Evolutionary conservation across 305 asterid genomes (phyloP).

Genomic region (Fraxinus velutina): DNA sequence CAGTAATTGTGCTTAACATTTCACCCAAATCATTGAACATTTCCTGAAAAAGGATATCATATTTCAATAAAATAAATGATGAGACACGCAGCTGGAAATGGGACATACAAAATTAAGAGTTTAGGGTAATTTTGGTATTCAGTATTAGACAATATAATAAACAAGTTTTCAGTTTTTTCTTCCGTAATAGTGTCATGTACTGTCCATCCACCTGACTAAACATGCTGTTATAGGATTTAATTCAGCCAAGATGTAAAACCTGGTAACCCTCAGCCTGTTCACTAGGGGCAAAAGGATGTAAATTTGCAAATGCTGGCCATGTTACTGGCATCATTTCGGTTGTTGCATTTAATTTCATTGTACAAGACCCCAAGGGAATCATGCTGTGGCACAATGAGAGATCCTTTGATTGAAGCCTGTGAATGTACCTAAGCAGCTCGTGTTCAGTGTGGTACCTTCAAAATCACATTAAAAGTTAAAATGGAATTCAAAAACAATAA

Average conservation of each 20-base stretch:
- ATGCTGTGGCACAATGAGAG: slow-evolving; percentile 90
- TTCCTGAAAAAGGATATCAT: slow-evolving; percentile 49
- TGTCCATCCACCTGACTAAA: background rate
- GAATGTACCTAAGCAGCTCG: slow-evolving; percentile 71
- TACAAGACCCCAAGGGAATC: slow-evolving; percentile 98
- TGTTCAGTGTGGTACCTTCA: slow-evolving; percentile 91
- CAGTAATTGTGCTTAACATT: slow-evolving; percentile 77
- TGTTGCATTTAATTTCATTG: slow-evolving; percentile 92
- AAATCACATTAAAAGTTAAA: slow-evolving; percentile 15
- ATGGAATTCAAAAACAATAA: background rate
- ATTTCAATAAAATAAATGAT: slow-evolving; percentile 9
- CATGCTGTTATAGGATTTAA: background rate
- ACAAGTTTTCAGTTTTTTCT: background rate
- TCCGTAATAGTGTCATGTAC: background rate
- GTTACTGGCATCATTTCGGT: slow-evolving; percentile 98
- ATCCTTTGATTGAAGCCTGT: slow-evolving; percentile 69
- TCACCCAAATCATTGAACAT: slow-evolving; percentile 95
- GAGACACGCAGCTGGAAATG: background rate
- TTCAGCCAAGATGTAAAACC: slow-evolving; percentile 40
- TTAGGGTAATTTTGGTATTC: background rate
- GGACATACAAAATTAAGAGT: background rate
- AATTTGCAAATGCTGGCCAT: slow-evolving; percentile 73
- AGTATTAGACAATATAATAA: background rate
- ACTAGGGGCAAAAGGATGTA: slow-evolving; percentile 93
- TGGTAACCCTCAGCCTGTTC: slow-evolving; percentile 88